phyloP scores from a whole-genome alignment of 805 yeast genomes.

The Suhomyces kilbournensis region DNA sequence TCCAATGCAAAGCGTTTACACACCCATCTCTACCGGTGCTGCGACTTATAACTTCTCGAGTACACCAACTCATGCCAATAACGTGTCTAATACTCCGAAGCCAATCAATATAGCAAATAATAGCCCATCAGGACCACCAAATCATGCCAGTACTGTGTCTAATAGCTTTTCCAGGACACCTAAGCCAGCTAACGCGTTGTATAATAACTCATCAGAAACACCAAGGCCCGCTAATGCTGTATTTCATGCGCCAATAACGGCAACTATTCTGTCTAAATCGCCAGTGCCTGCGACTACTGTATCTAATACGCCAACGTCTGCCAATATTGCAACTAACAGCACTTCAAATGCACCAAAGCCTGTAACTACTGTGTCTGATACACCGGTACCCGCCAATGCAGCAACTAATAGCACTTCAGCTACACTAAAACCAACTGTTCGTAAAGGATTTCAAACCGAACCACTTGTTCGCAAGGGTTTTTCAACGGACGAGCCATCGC shows the following conservation, averaged over 20 bases:
- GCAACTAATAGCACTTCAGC: neutral
- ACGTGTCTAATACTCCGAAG: neutral
- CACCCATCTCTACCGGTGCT: neutral
- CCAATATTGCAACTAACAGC: neutral
- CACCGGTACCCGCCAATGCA: too few relatives aligned
- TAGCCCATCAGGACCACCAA: neutral
- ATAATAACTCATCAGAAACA: neutral
- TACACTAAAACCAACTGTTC: neutral
- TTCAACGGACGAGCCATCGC: neutral
- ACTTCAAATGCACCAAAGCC: too few relatives aligned
- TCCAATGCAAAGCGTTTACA: too few relatives aligned
- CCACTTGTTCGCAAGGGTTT: neutral
- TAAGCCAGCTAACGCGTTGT: neutral
- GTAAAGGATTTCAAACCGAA: neutral
- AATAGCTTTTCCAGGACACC: neutral
- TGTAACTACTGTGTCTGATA: too few relatives aligned
- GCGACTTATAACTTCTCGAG: too few relatives aligned
- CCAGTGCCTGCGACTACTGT: neutral
- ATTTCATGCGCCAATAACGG: neutral
- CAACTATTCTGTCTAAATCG: neutral
- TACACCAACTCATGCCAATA: neutral
- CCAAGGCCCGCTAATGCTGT: too few relatives aligned
- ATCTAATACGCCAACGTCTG: neutral
- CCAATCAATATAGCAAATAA: neutral
- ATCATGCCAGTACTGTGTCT: neutral